Percentiles rank a stretch among this genome's conserved stretches.
These are phyloP conservation scores for Capsicum chinense DNA, from an alignment of 257 asterid species.

Conservation along the genomic window DNA sequence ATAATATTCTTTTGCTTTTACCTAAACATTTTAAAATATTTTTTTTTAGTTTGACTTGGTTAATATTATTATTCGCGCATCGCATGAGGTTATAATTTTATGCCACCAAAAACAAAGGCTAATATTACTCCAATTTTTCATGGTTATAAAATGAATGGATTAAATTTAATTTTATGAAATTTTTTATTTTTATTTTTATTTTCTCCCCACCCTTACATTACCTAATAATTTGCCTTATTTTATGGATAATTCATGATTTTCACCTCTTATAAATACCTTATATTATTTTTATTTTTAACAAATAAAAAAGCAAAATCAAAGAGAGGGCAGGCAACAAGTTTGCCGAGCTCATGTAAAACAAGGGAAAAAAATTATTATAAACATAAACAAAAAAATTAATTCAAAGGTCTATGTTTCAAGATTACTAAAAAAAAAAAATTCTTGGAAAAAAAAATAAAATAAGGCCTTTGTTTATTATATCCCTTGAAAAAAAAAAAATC, in stretches of 20 bases:
- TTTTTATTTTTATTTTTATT: neutral
- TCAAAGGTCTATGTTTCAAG: neutral
- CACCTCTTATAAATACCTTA: neutral
- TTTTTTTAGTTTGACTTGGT: too few species aligned
- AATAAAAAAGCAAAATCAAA: neutral
- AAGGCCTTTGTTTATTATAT: slow-evolving; percentile 21
- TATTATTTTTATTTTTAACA: neutral
- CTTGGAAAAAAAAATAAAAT: neutral
- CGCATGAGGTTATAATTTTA: neutral
- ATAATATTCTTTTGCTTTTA: too few species aligned
- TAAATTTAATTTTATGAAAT: neutral
- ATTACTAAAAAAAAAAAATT: neutral
- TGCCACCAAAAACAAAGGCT: neutral
- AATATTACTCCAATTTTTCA: neutral
- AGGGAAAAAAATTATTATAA: slow-evolving; percentile 15
- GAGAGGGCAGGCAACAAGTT: slow-evolving; percentile 26
- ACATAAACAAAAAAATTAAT: neutral
- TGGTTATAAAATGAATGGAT: neutral
- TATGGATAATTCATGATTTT: neutral
- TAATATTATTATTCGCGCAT: too few species aligned
- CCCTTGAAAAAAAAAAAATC: slow-evolving; percentile 11
- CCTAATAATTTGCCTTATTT: neutral
- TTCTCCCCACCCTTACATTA: neutral
- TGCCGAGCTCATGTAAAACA: slow-evolving; percentile 18
- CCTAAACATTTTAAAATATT: neutral